Evolutionary conservation across 441 rosid species (phyloP).

Genomic region (Monsonia emarginata): DNA sequence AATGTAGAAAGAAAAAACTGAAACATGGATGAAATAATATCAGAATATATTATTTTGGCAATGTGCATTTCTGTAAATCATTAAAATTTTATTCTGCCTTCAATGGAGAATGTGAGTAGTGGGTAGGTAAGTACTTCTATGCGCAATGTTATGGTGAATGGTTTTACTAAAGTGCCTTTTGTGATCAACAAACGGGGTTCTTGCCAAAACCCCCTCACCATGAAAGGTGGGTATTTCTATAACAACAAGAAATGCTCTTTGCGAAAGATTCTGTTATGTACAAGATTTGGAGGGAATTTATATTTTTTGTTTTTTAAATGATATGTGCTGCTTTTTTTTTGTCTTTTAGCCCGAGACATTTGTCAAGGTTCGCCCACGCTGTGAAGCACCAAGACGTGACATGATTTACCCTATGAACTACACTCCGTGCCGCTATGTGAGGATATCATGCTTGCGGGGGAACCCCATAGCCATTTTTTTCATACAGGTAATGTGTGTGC

Average conservation of each 20-base stretch:
- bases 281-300: background rate
- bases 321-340: conserved; percentile 14
- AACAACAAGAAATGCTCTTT: too few relatives aligned
- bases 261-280: background rate
- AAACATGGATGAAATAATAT: too few relatives aligned
- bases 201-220: too few relatives aligned
- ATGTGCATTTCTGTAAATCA: background rate
- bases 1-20: too few relatives aligned
- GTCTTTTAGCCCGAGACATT: conserved; percentile 75
- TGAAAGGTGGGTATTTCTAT: too few relatives aligned
- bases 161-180: too few relatives aligned
- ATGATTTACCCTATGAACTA: conserved; percentile 70
- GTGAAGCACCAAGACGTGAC: conserved; percentile 90
- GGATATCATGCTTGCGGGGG: conserved; percentile 80
- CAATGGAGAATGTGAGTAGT: background rate
- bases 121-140: background rate
- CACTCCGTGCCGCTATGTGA: conserved; percentile 68
- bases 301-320: background rate
- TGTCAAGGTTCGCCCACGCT: conserved; percentile 71
- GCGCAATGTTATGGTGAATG: background rate
- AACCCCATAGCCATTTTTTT: conserved; percentile 81
- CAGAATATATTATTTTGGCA: background rate
- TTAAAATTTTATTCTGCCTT: background rate
- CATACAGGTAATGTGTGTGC: conserved; percentile 46
- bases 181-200: too few relatives aligned